Evolutionary conservation across 2,329 filamentous ascomycete species (phyloP).

Genomic region (Fusarium virguliforme): DNA sequence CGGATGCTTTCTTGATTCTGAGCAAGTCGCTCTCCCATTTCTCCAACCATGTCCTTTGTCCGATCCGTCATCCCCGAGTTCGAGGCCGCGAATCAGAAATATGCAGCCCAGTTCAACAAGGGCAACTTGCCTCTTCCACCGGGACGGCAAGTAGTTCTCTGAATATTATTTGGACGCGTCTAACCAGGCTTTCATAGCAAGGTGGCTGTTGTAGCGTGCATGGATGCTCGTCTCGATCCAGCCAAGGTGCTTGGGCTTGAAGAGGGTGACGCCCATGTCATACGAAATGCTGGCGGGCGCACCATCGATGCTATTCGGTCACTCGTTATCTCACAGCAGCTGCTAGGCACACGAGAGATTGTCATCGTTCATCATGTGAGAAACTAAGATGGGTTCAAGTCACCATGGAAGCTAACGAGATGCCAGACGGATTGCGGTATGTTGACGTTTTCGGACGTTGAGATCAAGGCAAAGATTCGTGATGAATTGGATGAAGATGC

Average conservation of each 20-base stretch:
- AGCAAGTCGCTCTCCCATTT: not conserved
- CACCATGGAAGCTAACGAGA: not conserved
- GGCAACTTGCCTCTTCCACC: not conserved
- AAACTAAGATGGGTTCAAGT: fast-evolving
- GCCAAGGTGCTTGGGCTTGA: not conserved
- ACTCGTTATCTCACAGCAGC: not conserved
- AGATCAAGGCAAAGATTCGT: not conserved
- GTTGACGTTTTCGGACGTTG: conserved; percentile 5
- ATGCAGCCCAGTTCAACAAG: conserved; percentile 1
- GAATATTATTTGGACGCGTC: not conserved
- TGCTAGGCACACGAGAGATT: not conserved
- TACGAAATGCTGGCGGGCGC: not conserved
- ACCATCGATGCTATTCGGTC: conserved; percentile 1
- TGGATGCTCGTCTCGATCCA: not conserved
- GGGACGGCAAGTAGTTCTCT: not conserved
- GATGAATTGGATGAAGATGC: not conserved
- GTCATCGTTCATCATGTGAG: not conserved
- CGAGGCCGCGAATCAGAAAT: not conserved
- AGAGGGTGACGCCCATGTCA: not conserved
- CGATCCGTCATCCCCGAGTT: not conserved
- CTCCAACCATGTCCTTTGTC: not conserved
- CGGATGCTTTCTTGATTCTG: not conserved
- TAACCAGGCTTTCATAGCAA: not conserved
- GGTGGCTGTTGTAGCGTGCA: not conserved
- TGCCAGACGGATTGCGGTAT: not conserved